Evolutionary conservation across 2,329 filamentous ascomycete genomes (phyloP), one percentile per base, ranked within the genome.

Genomic region (Trichoderma sp.): DNA sequence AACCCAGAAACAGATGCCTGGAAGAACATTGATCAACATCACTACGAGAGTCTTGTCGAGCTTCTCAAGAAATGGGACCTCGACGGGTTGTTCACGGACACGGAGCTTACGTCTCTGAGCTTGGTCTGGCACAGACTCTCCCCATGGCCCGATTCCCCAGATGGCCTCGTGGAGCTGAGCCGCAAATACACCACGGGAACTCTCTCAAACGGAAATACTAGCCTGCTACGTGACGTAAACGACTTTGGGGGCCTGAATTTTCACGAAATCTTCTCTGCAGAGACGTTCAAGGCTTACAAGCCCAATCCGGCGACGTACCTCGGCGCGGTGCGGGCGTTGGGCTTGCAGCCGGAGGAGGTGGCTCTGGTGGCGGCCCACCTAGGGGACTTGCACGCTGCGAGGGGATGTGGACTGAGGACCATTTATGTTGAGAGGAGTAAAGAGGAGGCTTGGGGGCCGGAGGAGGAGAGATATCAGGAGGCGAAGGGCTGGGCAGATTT

Each of bases 341-440:
- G 85, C 0, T 71, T 89, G 53, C 73, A 85, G 70, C 86, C 89
- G 0, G 76, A 77, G 2, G 84, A 94, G 75, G 90, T 92, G 69
- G 91, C 88, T 24, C 88, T 96, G 87, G 91, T 96, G 24, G 92
- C 93, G 19, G 89, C 92, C 47, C 92, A 95, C 79, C 80, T 95
- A 69, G 78, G 75, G 6, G 92, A 95, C 78, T 79, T 96, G 67
- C 81, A 87, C 70, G 90, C 86, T 0, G 92, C 92, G 5, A 88
- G 88, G 73, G 76, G 74, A 2, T 85, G 83, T 70, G 92, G 92
- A 0, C 80, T 94, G 70, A 83, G 86, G 73, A 92, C 91, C 0
- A 83, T 96, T 2, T 96, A 94, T 76, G 87, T 96, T 3, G 91
- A 92, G 80, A 83, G 92, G 69, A 77, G 79, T 3, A 73, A 78